A percentile compares a stretch with the other conserved stretches of the same genome.
These are phyloP conservation scores for Exophiala viscosa DNA, from an alignment of 2,329 filamentous ascomycete species.

Conservation along the genomic window DNA sequence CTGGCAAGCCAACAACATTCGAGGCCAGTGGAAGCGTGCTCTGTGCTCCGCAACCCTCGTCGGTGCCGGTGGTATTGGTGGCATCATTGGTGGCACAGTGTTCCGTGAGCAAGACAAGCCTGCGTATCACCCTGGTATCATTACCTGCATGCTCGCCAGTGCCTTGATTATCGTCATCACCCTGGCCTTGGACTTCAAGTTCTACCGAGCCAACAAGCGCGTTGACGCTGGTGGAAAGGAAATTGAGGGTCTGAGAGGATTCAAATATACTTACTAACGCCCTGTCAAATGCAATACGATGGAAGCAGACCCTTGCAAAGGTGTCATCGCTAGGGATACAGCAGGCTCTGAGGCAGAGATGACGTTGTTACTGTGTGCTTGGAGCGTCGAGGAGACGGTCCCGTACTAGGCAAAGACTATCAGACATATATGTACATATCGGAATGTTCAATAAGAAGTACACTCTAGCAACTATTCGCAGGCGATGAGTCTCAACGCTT, in stretches of 20 bases:
- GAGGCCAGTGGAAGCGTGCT: constrained; percentile 83
- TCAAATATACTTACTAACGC: constrained; percentile 23
- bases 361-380: too few species aligned
- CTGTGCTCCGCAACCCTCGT: constrained; percentile 35
- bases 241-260: constrained; percentile 24
- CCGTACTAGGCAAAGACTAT: too few species aligned
- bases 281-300: not conserved
- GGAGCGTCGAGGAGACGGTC: too few species aligned
- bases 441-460: too few species aligned
- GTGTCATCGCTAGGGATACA: too few species aligned
- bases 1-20: constrained; percentile 84
- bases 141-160: constrained; percentile 25
- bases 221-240: constrained; percentile 23
- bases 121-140: constrained; percentile 32
- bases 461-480: too few species aligned
- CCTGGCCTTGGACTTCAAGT: constrained; percentile 26
- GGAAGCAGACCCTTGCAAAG: too few species aligned
- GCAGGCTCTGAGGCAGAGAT: too few species aligned
- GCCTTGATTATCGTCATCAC: constrained; percentile 27
- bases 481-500: too few species aligned
- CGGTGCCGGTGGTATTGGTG: constrained; percentile 61
- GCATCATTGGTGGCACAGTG: constrained; percentile 70
- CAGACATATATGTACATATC: too few species aligned
- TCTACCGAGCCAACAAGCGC: constrained; percentile 26
- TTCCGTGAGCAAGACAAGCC: constrained; percentile 53